phyloP scores from a whole-genome alignment of 176 grass and related monocot species.

The Triticum dicoccoides region DNA sequence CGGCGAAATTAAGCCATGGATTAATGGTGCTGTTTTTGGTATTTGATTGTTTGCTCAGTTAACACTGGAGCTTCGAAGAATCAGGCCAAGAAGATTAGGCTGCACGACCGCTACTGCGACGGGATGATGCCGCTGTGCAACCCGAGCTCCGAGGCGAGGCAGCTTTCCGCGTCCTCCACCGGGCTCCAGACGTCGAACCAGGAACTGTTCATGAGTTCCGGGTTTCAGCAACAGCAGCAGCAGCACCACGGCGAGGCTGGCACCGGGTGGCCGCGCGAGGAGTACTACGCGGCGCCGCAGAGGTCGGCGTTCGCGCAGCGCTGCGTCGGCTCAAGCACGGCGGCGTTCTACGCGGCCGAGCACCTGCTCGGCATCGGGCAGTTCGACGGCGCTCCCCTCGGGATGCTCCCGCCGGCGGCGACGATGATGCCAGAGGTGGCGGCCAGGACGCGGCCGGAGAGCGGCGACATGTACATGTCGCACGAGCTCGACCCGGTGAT shows the following conservation, averaged over 20 bases:
- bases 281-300: not conserved
- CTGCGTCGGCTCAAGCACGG: conserved; percentile 39
- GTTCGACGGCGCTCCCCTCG: conserved; percentile 13
- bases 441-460: too few relatives aligned
- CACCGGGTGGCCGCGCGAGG: conserved; percentile 8
- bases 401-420: not conserved
- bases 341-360: conserved; percentile 59
- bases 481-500: not conserved
- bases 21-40: not conserved
- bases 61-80: conserved; percentile 36
- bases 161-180: not conserved
- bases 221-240: conserved; percentile 30
- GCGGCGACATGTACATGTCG: not conserved
- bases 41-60: not conserved
- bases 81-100: conserved; percentile 43
- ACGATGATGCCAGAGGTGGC: not conserved
- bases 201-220: conserved; percentile 4
- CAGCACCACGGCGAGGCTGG: not conserved
- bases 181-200: conserved; percentile 1
- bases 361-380: conserved; percentile 37
- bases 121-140: conserved; percentile 41
- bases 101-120: conserved; percentile 36
- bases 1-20: not conserved
- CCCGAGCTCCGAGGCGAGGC: conserved; percentile 23
- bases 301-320: conserved; percentile 19